Evolutionary conservation across 495 filamentous ascomycete genomes (phyloP).

Genomic region (Entonaema liquescens): DNA sequence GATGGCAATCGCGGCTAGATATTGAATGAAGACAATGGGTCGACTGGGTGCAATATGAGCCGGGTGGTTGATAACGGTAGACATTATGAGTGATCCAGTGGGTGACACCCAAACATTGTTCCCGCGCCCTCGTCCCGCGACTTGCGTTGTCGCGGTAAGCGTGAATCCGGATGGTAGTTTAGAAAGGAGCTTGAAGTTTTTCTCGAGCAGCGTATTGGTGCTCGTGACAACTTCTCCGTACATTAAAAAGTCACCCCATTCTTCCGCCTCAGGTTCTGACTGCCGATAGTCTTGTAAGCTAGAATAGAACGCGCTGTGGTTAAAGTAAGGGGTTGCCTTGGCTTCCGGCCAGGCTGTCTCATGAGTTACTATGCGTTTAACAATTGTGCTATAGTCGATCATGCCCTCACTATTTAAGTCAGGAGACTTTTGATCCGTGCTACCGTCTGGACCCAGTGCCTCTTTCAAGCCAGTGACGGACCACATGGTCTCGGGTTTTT

Average conservation of each 20-base stretch:
- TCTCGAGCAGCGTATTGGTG: slow-evolving; percentile 94
- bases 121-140: slow-evolving; percentile 91
- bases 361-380: slow-evolving; percentile 77
- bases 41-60: slow-evolving; percentile 73
- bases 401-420: slow-evolving; percentile 61
- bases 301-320: slow-evolving; percentile 80
- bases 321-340: slow-evolving; percentile 87
- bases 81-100: slow-evolving; percentile 84
- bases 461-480: slow-evolving; percentile 54
- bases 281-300: slow-evolving; percentile 73
- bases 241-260: slow-evolving; percentile 80
- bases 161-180: slow-evolving; percentile 84
- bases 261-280: slow-evolving; percentile 59
- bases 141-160: slow-evolving; percentile 87
- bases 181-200: slow-evolving; percentile 81
- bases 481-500: slow-evolving; percentile 68
- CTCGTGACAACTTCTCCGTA: slow-evolving; percentile 95
- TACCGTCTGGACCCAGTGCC: slow-evolving; percentile 43
- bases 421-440: slow-evolving; percentile 37
- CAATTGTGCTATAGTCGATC: slow-evolving; percentile 75
- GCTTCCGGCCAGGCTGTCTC: slow-evolving; percentile 72
- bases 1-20: slow-evolving; percentile 89
- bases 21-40: slow-evolving; percentile 94
- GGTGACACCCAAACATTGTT: slow-evolving; percentile 96
- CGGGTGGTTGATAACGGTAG: slow-evolving; percentile 82